Percentiles rank a stretch among this genome's conserved stretches.
Evolutionary conservation across 495 filamentous ascomycete species (phyloP).

Genomic region (Oleoguttula mirabilis): DNA sequence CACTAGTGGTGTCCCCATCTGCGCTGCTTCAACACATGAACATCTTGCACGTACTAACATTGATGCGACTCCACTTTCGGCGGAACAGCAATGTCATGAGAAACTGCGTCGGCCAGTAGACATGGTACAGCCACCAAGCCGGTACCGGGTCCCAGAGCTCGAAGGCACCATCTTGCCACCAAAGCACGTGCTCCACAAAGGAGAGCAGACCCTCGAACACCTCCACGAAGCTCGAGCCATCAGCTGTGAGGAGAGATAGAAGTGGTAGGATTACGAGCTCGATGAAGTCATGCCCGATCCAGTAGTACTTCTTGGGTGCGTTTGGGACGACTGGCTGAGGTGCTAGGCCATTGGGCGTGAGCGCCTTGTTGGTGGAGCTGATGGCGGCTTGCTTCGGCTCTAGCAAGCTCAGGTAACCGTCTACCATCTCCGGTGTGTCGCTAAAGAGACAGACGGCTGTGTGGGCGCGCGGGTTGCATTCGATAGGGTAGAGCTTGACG

Average conservation of each 20-base stretch:
- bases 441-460: conserved; percentile 46
- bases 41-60: conserved; percentile 48
- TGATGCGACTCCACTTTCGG: conserved; percentile 44
- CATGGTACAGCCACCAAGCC: conserved; percentile 45
- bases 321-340: conserved; percentile 22
- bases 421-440: conserved; percentile 20
- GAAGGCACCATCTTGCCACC: conserved; percentile 50
- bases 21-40: conserved; percentile 40
- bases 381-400: background rate
- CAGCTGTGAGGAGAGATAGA: conserved; percentile 17
- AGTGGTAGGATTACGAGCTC: conserved; percentile 37
- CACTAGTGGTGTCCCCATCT: too few species aligned
- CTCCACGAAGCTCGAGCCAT: conserved; percentile 9
- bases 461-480: conserved; percentile 52
- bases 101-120: conserved; percentile 48
- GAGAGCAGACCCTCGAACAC: conserved; percentile 17
- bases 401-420: conserved; percentile 21
- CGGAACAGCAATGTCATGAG: conserved; percentile 28
- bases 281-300: conserved; percentile 48
- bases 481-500: conserved; percentile 41
- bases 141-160: conserved; percentile 50
- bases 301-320: conserved; percentile 36
- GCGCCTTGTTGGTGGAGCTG: background rate
- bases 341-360: conserved; percentile 8
- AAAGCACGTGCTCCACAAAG: conserved; percentile 36